Percentiles rank a stretch among this genome's conserved stretches.
Conservation (phyloP, 768 basidiomycete species). For the Serendipita sp. region DNA sequence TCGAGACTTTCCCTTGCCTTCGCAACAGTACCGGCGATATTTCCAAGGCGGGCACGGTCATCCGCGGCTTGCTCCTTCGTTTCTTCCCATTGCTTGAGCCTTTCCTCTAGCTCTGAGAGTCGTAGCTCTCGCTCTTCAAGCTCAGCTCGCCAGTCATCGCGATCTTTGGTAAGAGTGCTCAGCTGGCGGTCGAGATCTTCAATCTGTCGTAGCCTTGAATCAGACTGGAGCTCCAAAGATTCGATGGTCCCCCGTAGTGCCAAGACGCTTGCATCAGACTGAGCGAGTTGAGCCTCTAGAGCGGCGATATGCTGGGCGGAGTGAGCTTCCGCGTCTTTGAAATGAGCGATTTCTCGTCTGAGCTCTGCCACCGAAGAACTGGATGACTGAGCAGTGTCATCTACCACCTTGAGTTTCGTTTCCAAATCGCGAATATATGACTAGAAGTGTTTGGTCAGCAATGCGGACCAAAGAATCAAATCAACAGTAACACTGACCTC, state of each 20-base stretch:
- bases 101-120: constrained; percentile 59
- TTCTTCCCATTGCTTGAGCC: constrained; percentile 63
- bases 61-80: constrained; percentile 53
- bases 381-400: constrained; percentile 62
- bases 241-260: constrained; percentile 56
- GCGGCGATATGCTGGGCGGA: constrained; percentile 71
- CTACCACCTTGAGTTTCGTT: constrained; percentile 71
- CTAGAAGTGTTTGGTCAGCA: constrained; percentile 25
- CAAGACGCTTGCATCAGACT: constrained; percentile 63
- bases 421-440: constrained; percentile 89
- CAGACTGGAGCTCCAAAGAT: constrained; percentile 58
- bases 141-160: constrained; percentile 69
- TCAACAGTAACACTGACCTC: constrained; percentile 40
- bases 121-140: constrained; percentile 68
- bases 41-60: constrained; percentile 26
- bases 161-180: constrained; percentile 51
- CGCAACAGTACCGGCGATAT: constrained; percentile 11
- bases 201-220: constrained; percentile 56
- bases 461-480: too few species aligned
- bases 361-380: constrained; percentile 70
- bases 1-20: constrained; percentile 54
- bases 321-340: constrained; percentile 58
- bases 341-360: constrained; percentile 62
- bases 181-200: constrained; percentile 54
- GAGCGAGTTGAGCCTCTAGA: constrained; percentile 64